Conservation (phyloP, 2,329 filamentous ascomycete genomes). For the Aspergillus ibericus region DNA sequence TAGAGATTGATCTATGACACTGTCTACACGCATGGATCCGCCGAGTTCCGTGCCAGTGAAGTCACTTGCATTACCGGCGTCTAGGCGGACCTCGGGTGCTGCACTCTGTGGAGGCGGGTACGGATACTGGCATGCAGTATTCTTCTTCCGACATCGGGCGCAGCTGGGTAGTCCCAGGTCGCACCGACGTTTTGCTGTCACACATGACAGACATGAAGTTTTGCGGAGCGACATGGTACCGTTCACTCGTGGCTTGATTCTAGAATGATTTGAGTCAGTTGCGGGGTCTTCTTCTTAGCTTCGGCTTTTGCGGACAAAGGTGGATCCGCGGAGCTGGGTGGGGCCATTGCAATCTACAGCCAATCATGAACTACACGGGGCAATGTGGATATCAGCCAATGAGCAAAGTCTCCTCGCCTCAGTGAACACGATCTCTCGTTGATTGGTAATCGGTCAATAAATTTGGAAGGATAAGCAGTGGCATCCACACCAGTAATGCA, state of each 20-base stretch:
- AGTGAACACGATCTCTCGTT: background rate
- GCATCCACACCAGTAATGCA: no score
- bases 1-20: background rate
- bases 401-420: background rate
- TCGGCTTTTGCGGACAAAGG: background rate
- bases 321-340: background rate
- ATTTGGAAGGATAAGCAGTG: no score
- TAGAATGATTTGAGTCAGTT: background rate
- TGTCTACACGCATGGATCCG: background rate
- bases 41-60: background rate
- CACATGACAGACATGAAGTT: constrained; percentile 3
- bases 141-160: constrained; percentile 2
- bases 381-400: background rate
- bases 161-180: background rate
- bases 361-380: no score
- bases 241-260: background rate
- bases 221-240: constrained; percentile 7
- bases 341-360: background rate
- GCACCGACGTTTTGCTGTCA: constrained; percentile 4
- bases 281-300: background rate
- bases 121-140: constrained; percentile 2
- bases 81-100: background rate
- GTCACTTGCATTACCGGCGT: background rate
- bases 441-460: background rate
- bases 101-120: background rate